A percentile compares a stretch with the other conserved stretches of the same genome.
These are phyloP conservation scores for Isatis tinctoria DNA, from an alignment of 345 rosid genomes.

Conservation along the genomic window DNA sequence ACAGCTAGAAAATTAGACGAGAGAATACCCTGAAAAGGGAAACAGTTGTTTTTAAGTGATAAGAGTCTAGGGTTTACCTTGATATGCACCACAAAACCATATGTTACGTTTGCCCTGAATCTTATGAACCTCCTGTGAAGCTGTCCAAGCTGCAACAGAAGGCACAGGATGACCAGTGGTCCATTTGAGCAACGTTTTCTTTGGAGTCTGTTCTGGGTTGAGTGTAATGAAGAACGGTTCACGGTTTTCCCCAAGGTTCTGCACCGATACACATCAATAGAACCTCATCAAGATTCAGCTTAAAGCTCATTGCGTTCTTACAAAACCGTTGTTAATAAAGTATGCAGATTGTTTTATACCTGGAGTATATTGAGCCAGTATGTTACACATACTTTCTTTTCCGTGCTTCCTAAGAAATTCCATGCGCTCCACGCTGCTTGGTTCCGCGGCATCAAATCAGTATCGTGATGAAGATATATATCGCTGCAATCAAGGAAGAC, in stretches of 20 bases:
- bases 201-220: conserved; percentile 64
- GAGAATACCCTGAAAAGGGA: not conserved
- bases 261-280: conserved; percentile 19
- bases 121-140: conserved; percentile 61
- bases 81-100: conserved; percentile 97
- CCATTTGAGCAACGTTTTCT: conserved; percentile 71
- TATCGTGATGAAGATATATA: conserved; percentile 75
- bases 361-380: conserved; percentile 96
- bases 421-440: conserved; percentile 91
- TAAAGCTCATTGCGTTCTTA: not conserved
- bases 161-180: conserved; percentile 87
- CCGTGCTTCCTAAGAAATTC: conserved; percentile 82
- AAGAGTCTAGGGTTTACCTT: conserved; percentile 37
- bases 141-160: conserved; percentile 79
- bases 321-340: not conserved
- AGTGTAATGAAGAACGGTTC: conserved; percentile 77
- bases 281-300: conserved; percentile 1
- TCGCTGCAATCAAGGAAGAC: conserved; percentile 43
- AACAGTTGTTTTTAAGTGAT: not conserved
- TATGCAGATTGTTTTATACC: conserved; percentile 37
- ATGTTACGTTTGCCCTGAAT: conserved; percentile 83
- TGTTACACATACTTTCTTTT: conserved; percentile 67
- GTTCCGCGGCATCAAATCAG: conserved; percentile 70
- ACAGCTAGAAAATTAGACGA: conserved; percentile 1
- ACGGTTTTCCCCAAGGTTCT: conserved; percentile 72